phyloP scores from a whole-genome alignment of 805 yeast genomes.

The Kuraishia cidri region DNA sequence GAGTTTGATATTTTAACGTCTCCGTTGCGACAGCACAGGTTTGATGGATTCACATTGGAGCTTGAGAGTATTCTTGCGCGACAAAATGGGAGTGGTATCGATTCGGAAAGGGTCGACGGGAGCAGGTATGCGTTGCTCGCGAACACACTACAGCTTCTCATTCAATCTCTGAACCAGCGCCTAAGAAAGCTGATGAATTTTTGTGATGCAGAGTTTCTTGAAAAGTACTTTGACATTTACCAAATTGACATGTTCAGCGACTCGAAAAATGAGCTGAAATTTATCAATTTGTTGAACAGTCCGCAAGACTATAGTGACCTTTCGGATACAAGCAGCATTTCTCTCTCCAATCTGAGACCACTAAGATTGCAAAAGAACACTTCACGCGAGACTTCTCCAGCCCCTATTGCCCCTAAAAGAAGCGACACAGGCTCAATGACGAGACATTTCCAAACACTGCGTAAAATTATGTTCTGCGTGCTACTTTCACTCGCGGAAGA shows the following conservation, averaged over 20 bases:
- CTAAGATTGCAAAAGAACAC: not conserved
- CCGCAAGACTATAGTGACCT: no score
- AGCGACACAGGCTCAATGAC: not conserved
- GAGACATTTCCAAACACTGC: not conserved
- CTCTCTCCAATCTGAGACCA: slow-evolving; percentile 1
- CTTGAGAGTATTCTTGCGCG: no score
- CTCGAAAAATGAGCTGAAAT: not conserved
- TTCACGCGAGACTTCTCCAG: no score
- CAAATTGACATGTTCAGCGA: slow-evolving; percentile 10
- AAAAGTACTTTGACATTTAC: slow-evolving; percentile 13
- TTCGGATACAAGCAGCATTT: not conserved
- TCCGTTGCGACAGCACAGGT: no score
- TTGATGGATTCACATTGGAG: no score
- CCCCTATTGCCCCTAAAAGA: no score
- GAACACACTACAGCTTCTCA: slow-evolving; percentile 10
- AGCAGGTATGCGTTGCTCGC: slow-evolving; percentile 5
- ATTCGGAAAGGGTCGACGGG: not conserved
- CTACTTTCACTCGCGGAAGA: no score
- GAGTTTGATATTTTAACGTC: no score
- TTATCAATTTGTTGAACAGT: not conserved
- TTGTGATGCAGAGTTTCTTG: slow-evolving; percentile 9
- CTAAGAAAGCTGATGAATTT: slow-evolving; percentile 5
- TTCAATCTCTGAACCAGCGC: slow-evolving; percentile 9
- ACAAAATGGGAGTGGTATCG: no score
- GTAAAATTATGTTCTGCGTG: no score